Evolutionary conservation across 495 filamentous ascomycete species (phyloP).

Genomic region (Neurospora hispaniola): DNA sequence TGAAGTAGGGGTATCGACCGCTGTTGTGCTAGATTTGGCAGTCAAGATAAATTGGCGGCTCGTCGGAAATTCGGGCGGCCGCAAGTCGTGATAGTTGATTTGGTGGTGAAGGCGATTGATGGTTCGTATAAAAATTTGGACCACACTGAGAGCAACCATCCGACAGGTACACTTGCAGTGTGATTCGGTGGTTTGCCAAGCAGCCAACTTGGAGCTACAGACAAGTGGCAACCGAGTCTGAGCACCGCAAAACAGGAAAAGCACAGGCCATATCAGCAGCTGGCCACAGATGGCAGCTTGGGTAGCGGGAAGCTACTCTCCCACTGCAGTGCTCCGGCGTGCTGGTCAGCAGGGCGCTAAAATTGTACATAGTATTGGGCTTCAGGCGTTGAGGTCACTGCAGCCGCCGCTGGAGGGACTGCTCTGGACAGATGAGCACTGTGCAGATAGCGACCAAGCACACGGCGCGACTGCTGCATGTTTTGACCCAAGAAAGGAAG

Average conservation of each 20-base stretch:
- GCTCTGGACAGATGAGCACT: not conserved
- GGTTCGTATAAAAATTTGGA: not conserved
- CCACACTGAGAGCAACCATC: not conserved
- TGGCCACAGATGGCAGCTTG: not conserved
- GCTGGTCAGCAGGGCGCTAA: not conserved
- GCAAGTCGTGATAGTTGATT: not conserved
- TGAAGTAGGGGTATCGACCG: not conserved
- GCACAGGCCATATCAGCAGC: not conserved
- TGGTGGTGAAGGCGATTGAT: not conserved
- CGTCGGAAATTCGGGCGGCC: not conserved
- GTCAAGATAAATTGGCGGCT: not conserved
- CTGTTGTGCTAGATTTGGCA: not conserved
- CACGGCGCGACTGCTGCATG: not conserved
- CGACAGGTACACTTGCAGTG: not conserved
- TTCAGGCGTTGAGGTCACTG: not conserved
- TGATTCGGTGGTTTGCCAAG: not conserved
- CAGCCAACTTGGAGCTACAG: not conserved
- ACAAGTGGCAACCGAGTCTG: not conserved
- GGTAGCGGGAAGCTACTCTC: not conserved
- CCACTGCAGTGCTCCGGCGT: not conserved
- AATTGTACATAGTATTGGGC: not conserved
- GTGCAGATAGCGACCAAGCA: not conserved
- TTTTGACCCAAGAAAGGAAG: not conserved
- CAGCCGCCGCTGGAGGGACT: not conserved
- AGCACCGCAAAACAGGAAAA: not conserved